A percentile compares a stretch with the other conserved stretches of the same genome.
These are phyloP conservation scores for Solanum raphanifolium DNA, from an alignment of 257 asterid species.

Conservation along the genomic window DNA sequence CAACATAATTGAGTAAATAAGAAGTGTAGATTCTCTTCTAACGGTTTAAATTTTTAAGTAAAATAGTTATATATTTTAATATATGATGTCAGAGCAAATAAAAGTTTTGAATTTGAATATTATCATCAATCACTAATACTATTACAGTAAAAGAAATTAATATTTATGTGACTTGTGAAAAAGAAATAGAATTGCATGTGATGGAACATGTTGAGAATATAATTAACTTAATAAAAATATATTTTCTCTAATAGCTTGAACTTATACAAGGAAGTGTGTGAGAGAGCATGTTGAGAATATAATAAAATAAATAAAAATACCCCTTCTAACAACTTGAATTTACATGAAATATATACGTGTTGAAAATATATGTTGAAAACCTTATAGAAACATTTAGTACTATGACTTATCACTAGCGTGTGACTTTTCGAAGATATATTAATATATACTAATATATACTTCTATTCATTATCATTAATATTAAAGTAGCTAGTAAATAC, in stretches of 20 bases:
- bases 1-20: not conserved
- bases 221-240: not conserved
- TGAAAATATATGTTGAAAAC: not conserved
- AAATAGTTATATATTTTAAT: not conserved
- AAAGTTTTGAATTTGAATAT: not conserved
- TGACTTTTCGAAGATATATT: not conserved
- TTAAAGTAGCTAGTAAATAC: not conserved
- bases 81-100: not conserved
- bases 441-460: not conserved
- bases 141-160: too few relatives aligned
- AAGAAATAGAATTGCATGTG: too few relatives aligned
- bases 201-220: not conserved
- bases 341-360: not conserved
- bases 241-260: not conserved
- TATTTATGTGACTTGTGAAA: too few relatives aligned
- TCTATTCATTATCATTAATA: not conserved
- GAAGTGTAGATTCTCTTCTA: not conserved
- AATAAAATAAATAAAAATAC: not conserved
- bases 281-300: not conserved
- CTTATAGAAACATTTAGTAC: not conserved
- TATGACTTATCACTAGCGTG: not conserved
- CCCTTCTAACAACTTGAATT: not conserved
- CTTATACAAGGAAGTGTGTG: not conserved
- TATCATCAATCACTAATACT: not conserved
- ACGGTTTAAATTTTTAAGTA: not conserved